Conservation (phyloP, 2,329 filamentous ascomycete species). For the Metarhizium humberi region DNA sequence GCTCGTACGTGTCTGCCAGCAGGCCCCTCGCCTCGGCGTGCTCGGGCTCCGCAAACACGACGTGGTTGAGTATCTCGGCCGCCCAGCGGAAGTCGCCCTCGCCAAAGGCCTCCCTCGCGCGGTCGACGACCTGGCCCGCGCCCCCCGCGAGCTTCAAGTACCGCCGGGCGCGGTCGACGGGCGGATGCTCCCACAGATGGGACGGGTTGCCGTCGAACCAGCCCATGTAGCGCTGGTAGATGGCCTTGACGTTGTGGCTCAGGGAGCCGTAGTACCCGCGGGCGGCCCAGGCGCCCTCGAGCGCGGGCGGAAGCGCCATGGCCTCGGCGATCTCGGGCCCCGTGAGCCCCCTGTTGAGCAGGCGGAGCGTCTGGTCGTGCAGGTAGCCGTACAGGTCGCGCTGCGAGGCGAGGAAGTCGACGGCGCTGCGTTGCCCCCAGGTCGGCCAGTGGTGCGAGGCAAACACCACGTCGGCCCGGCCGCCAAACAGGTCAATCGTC, state of each 20-base stretch:
- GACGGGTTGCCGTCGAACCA: conserved; percentile 16
- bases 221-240: conserved; percentile 13
- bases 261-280: conserved; percentile 28
- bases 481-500: conserved; percentile 23
- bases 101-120: conserved; percentile 18
- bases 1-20: conserved; percentile 22
- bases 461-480: conserved; percentile 24
- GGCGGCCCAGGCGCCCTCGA: conserved; percentile 14
- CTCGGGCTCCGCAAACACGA: conserved; percentile 18
- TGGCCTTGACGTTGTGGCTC: conserved; percentile 27
- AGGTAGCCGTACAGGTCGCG: conserved; percentile 30
- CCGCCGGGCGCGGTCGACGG: conserved; percentile 18
- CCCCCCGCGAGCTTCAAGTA: conserved; percentile 29
- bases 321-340: conserved; percentile 30
- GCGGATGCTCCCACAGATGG: conserved; percentile 3
- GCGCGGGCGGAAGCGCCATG: conserved; percentile 21
- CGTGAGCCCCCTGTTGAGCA: conserved; percentile 26
- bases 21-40: conserved; percentile 9
- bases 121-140: conserved; percentile 17
- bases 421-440: conserved; percentile 20
- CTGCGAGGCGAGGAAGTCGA: conserved; percentile 21
- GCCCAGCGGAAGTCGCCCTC: conserved; percentile 28
- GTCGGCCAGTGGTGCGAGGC: conserved; percentile 33
- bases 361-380: conserved; percentile 29
- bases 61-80: conserved; percentile 26